Conservation (phyloP, 192 early-diverging fungal species). For the Dimargaris verticillata region DNA sequence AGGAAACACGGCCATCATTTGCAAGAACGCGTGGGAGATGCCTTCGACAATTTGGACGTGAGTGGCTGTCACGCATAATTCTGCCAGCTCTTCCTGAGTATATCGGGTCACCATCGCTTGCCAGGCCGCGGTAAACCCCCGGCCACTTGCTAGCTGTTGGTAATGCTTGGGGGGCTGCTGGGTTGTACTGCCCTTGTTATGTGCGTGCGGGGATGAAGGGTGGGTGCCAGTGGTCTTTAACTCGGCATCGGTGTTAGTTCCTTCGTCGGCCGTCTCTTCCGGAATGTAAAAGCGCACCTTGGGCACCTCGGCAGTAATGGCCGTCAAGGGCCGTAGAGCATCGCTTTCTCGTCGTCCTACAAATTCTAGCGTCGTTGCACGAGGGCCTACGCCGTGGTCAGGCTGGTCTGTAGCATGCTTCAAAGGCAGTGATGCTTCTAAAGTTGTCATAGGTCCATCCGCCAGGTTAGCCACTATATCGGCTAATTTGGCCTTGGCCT, state of each 20-base stretch:
- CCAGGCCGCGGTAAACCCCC: too few species aligned
- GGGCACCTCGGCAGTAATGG: not conserved
- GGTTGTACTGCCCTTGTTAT: not conserved
- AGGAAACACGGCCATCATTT: slow-evolving; percentile 9
- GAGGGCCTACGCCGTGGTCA: not conserved
- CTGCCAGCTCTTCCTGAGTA: not conserved
- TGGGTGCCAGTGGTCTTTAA: not conserved
- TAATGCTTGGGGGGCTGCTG: not conserved
- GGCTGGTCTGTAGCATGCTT: too few species aligned
- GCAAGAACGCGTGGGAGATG: slow-evolving; percentile 3
- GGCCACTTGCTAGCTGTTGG: too few species aligned
- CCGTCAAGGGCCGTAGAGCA: not conserved
- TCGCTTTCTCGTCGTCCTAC: too few species aligned
- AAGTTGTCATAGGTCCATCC: not conserved
- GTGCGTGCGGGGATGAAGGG: not conserved
- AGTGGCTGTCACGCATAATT: not conserved
- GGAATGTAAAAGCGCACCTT: not conserved
- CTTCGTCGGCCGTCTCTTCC: not conserved
- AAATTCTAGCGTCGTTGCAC: not conserved
- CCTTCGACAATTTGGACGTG: slow-evolving; percentile 7
- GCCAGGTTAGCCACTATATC: not conserved
- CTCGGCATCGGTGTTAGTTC: not conserved
- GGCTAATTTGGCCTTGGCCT: slow-evolving; percentile 44
- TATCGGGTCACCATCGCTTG: not conserved
- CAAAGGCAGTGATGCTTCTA: too few species aligned